phyloP scores from a whole-genome alignment of 164 flowering plant genomes.

The Umbilicus rupestris region DNA sequence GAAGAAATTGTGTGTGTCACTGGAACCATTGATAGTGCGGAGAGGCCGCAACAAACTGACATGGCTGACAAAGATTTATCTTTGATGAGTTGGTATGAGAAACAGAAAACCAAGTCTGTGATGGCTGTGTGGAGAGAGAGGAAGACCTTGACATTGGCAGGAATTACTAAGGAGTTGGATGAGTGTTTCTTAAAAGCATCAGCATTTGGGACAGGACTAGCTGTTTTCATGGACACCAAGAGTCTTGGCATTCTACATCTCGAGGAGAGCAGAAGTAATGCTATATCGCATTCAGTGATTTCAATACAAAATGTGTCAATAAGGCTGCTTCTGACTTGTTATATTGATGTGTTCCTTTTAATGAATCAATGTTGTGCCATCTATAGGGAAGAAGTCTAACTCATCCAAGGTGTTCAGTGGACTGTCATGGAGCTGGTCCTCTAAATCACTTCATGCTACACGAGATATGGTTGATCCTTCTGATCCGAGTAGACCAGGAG shows the following conservation, averaged over 20 bases:
- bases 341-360: not conserved
- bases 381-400: conserved; percentile 55
- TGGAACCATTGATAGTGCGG: conserved; percentile 13
- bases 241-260: conserved; percentile 23
- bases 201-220: conserved; percentile 46
- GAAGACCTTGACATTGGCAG: conserved; percentile 48
- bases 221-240: conserved; percentile 52
- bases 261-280: conserved; percentile 46
- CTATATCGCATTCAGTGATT: not conserved
- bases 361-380: conserved; percentile 5
- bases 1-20: conserved; percentile 14
- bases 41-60: conserved; percentile 26
- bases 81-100: conserved; percentile 36
- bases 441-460: conserved; percentile 49
- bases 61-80: conserved; percentile 48
- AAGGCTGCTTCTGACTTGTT: not conserved
- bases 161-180: conserved; percentile 62
- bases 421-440: conserved; percentile 82
- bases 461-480: conserved; percentile 33
- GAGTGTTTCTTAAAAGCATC: conserved; percentile 76
- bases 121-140: conserved; percentile 41
- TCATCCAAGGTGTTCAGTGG: conserved; percentile 78
- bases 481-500: conserved; percentile 76
- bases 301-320: not conserved
- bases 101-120: conserved; percentile 38